These are phyloP conservation scores for Alternaria triticimaculans DNA, from an alignment of 2,329 filamentous ascomycete species.

Conservation along the genomic window DNA sequence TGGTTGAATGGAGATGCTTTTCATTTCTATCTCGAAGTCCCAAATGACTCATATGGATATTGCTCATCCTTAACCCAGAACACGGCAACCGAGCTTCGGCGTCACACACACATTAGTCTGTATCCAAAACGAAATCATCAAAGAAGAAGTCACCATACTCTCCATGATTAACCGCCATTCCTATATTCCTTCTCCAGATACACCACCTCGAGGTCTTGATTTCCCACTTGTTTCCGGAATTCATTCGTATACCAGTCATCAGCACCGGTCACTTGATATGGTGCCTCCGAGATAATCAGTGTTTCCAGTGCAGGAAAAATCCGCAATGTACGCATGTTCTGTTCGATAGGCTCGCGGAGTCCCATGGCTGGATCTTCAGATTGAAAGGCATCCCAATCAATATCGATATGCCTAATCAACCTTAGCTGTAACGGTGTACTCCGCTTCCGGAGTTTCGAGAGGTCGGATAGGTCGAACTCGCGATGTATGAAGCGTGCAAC, in stretches of 20 bases:
- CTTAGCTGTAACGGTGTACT: neutral
- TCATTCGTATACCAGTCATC: neutral
- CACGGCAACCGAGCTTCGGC: neutral
- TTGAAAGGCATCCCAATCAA: neutral
- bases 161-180: neutral
- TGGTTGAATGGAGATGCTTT: neutral
- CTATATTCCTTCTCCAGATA: neutral
- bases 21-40: neutral
- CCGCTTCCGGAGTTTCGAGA: neutral
- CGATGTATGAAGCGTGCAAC: neutral
- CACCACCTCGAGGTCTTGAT: neutral
- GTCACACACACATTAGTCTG: neutral
- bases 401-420: neutral
- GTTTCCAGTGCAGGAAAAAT: neutral
- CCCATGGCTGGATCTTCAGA: neutral
- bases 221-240: neutral
- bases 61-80: rapidly evolving
- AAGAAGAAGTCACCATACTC: neutral
- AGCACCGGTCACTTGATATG: neutral
- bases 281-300: neutral
- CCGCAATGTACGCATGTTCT: neutral
- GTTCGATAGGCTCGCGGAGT: neutral
- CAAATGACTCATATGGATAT: neutral
- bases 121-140: neutral
- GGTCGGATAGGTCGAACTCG: neutral